Percentiles rank a stretch among this genome's conserved stretches.
These are phyloP conservation scores for Chalciporus chontae DNA, from an alignment of 768 basidiomycete species.

Conservation along the genomic window DNA sequence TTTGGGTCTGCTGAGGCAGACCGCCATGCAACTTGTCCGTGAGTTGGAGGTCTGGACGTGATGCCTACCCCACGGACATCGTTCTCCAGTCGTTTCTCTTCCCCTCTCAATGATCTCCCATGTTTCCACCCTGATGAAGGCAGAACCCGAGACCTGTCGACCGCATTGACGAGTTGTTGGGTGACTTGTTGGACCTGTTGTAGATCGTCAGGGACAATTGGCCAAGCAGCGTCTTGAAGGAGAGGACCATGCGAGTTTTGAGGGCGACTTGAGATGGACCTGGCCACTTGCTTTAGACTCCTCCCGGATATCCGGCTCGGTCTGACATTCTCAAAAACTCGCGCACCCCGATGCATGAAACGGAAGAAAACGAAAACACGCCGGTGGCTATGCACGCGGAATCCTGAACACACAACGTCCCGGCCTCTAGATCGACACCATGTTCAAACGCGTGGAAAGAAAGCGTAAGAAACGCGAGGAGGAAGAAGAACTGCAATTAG, in stretches of 20 bases:
- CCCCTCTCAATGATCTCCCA: constrained; percentile 34
- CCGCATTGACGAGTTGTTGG: constrained; percentile 33
- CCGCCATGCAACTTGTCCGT: constrained; percentile 25
- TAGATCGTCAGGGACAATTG: constrained; percentile 1
- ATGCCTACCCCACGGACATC: constrained; percentile 13
- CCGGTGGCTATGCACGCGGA: constrained; percentile 24
- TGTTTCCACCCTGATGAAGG: constrained; percentile 36
- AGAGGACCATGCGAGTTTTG: neutral
- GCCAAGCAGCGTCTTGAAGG: neutral
- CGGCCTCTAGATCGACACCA: constrained; percentile 26
- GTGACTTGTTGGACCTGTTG: constrained; percentile 19
- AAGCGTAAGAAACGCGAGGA: constrained; percentile 55
- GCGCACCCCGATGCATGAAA: constrained; percentile 29
- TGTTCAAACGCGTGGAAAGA: constrained; percentile 82
- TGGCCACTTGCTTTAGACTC: neutral
- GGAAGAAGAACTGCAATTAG: constrained; percentile 62
- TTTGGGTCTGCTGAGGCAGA: constrained; percentile 16
- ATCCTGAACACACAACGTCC: no score
- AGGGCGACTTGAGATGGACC: neutral
- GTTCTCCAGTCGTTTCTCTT: constrained; percentile 36
- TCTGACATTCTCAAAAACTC: constrained; percentile 18
- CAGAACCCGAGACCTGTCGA: constrained; percentile 23
- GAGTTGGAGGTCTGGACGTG: constrained; percentile 18
- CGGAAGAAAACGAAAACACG: constrained; percentile 18
- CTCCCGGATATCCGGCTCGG: constrained; percentile 12